Conservation (phyloP, 148 eudicot species). For the Chenopodium quinoa region DNA sequence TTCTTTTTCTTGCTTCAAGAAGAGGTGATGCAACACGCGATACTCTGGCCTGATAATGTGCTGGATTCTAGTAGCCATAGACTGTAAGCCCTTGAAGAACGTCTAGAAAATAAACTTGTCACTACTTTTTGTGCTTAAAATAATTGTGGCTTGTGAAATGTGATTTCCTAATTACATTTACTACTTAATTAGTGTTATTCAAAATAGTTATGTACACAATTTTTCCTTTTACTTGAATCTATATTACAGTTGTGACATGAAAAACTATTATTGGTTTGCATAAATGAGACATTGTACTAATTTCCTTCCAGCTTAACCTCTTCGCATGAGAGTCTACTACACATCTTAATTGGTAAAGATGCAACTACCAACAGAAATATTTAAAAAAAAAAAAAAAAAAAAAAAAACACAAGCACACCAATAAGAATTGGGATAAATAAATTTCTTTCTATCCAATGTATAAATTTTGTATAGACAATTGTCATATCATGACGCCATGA, state of each 20-base stretch:
- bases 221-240: no score
- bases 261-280: no score
- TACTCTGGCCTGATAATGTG: neutral
- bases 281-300: no score
- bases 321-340: no score
- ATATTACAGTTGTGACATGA: no score
- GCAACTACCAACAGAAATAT: no score
- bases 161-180: neutral
- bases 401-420: neutral
- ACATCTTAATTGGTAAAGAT: no score
- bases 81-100: neutral
- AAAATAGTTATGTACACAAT: no score
- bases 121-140: neutral
- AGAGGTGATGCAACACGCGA: neutral
- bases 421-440: neutral
- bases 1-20: neutral
- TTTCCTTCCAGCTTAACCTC: no score
- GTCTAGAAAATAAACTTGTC: neutral
- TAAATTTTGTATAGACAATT: slow-evolving; percentile 19
- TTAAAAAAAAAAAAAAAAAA: no score
- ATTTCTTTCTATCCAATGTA: slow-evolving; percentile 2
- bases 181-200: no score
- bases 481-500: neutral
- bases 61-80: neutral
- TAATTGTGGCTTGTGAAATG: neutral